Percentiles rank a stretch among this genome's conserved stretches.
phyloP scores from a whole-genome alignment of 768 basidiomycete genomes.

The Lentinula aciculospora region DNA sequence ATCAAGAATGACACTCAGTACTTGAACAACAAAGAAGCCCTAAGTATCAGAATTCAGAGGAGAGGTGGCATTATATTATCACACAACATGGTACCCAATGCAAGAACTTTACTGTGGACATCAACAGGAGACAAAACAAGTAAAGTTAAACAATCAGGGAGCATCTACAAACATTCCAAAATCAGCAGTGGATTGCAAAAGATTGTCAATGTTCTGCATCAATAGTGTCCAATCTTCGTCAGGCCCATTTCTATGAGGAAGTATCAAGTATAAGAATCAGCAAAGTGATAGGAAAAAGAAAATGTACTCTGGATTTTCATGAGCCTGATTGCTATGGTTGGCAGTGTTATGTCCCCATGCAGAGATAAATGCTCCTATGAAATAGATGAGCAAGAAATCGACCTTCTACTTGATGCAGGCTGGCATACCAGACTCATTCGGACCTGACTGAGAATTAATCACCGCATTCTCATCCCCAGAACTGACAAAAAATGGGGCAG shows the following conservation, averaged over 20 bases:
- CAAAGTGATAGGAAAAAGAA: too few relatives aligned
- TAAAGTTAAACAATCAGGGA: too few relatives aligned
- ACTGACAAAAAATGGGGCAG: too few relatives aligned
- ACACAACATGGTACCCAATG: too few relatives aligned
- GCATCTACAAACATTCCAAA: neutral
- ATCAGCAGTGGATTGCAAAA: neutral
- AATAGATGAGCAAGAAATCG: neutral
- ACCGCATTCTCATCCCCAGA: too few relatives aligned
- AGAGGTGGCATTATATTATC: too few relatives aligned
- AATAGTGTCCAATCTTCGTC: neutral
- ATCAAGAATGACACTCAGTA: too few relatives aligned
- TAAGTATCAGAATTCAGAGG: too few relatives aligned
- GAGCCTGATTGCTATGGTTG: neutral
- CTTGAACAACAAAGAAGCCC: too few relatives aligned
- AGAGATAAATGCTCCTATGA: neutral
- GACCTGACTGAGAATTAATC: too few relatives aligned
- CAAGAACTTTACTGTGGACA: too few relatives aligned
- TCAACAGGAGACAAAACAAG: too few relatives aligned
- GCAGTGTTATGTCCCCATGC: neutral
- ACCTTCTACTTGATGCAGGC: neutral
- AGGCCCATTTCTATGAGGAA: neutral
- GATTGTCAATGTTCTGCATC: neutral
- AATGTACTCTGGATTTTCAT: neutral
- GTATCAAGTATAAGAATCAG: neutral
- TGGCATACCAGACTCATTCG: neutral